Evolutionary conservation across 1,139 yeast species (phyloP), one percentile per base, ranked within the genome.

Genomic region (Scheffersomyces segobiensis): DNA sequence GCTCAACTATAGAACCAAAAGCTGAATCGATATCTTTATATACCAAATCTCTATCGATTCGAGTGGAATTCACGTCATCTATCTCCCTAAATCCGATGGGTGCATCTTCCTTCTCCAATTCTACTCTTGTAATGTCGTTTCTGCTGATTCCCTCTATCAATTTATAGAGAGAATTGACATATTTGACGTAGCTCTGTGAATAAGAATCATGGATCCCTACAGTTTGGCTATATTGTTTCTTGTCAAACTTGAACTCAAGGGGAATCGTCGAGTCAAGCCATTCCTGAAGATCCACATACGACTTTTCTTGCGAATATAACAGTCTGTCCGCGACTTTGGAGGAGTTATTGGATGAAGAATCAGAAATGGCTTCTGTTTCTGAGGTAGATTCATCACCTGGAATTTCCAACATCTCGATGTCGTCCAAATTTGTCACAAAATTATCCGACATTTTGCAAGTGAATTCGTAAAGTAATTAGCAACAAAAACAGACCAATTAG

Each of bases 391-490:
- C 75, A 54, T 76, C 78, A 19, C 76, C 83, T 0, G 81, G 82
- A 26, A 80, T 74, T 53, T 80, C 83, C 55, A 81, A 70, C 83
- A 80, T 79, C 60, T 80, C 84, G 46, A 80, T 79, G 59, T 80
- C 83, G 51, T 74, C 80, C 62, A 74, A 78, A 46, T 64, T 67
- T 59, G 65, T 21, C 42, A 56, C 56, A 46, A 24, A 22, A 20
- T 39, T 21, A 17, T 55, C 54, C 46, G 50, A 52, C 54, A 32
- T 32, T 12, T 32, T 32, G 42, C 42, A 32, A 32, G 32, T 24
- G 2, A 10, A 24, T 24, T 12, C 17, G 4, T 4, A 32, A 32
- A 2, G 42, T 1, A 10, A 1, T 32, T 32, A 32, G 5, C 14
- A 14, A 32, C 42, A 32, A 32, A 32, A 32, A 32, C 17, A 32